Conservation (phyloP, 2,329 filamentous ascomycete genomes). For the Aspergillus chevalieri region DNA sequence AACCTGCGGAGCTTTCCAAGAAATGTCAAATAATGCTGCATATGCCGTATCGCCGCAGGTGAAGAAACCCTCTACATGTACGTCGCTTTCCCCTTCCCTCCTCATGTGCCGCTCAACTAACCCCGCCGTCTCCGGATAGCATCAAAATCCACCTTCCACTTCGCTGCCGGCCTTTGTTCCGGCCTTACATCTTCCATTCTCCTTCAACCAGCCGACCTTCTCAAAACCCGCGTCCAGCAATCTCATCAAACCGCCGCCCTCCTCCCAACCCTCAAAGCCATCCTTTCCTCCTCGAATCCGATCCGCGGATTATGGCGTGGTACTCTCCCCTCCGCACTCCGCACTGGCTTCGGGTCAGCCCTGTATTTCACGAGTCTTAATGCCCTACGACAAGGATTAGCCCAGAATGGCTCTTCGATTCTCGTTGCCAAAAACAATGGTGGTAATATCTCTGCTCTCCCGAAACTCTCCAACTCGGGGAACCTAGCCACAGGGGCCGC, state of each 20-base stretch:
- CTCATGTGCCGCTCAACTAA: neutral
- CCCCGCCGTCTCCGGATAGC: slow-evolving; percentile 17
- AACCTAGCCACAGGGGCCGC: slow-evolving; percentile 81
- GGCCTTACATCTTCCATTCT: slow-evolving; percentile 83
- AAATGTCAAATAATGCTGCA: slow-evolving; percentile 28
- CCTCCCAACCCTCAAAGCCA: slow-evolving; percentile 60
- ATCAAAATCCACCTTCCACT: slow-evolving; percentile 62
- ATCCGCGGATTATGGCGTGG: slow-evolving; percentile 82
- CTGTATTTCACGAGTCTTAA: slow-evolving; percentile 92
- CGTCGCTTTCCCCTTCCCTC: slow-evolving; percentile 1
- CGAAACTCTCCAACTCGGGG: slow-evolving; percentile 73
- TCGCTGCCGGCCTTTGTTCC: slow-evolving; percentile 78
- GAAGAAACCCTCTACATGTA: slow-evolving; percentile 28
- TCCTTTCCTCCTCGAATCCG: slow-evolving; percentile 60
- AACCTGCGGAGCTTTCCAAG: slow-evolving; percentile 5
- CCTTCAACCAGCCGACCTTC: slow-evolving; percentile 87
- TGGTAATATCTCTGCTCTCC: slow-evolving; percentile 58
- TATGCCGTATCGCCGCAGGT: slow-evolving; percentile 23
- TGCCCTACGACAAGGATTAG: slow-evolving; percentile 65
- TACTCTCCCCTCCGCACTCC: slow-evolving; percentile 83
- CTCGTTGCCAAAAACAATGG: slow-evolving; percentile 23
- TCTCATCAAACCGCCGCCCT: slow-evolving; percentile 63
- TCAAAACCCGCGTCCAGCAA: slow-evolving; percentile 95
- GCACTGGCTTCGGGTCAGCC: slow-evolving; percentile 86
- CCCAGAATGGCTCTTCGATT: slow-evolving; percentile 36